Conservation (phyloP, 345 rosid species). For the Punica granatum region DNA sequence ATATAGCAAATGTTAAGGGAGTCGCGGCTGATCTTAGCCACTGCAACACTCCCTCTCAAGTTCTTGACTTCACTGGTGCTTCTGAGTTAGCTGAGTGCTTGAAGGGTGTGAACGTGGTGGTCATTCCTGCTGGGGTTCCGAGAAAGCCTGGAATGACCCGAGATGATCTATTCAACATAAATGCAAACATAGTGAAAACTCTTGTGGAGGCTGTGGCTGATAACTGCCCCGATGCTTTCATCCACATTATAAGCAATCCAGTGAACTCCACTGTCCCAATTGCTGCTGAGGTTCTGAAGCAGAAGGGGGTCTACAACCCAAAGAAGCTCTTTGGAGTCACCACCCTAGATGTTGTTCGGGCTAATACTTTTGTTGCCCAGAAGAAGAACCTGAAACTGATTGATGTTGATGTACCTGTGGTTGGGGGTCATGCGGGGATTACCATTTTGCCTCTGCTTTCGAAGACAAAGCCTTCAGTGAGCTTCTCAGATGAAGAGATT, state of each 20-base stretch:
- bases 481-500: conserved; percentile 69
- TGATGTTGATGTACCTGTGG: conserved; percentile 86
- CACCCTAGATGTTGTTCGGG: conserved; percentile 87
- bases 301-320: conserved; percentile 83
- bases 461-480: conserved; percentile 63
- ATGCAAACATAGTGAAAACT: conserved; percentile 70
- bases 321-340: conserved; percentile 92
- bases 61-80: conserved; percentile 77
- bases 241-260: conserved; percentile 89
- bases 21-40: conserved; percentile 94
- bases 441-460: conserved; percentile 89
- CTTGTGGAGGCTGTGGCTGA: conserved; percentile 88
- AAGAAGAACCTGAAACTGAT: conserved; percentile 80
- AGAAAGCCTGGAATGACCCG: conserved; percentile 98
- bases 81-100: conserved; percentile 60
- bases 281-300: conserved; percentile 82
- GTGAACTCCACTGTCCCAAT: conserved; percentile 95
- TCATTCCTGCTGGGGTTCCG: conserved; percentile 93
- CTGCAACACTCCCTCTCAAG: conserved; percentile 89
- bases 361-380: conserved; percentile 89
- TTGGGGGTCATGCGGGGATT: conserved; percentile 95
- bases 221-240: conserved; percentile 81
- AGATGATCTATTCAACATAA: conserved; percentile 92
- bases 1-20: conserved; percentile 92
- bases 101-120: conserved; percentile 76